phyloP scores from a whole-genome alignment of 2,329 filamentous ascomycete genomes.

The Aspergillus ochraceoroseus region DNA sequence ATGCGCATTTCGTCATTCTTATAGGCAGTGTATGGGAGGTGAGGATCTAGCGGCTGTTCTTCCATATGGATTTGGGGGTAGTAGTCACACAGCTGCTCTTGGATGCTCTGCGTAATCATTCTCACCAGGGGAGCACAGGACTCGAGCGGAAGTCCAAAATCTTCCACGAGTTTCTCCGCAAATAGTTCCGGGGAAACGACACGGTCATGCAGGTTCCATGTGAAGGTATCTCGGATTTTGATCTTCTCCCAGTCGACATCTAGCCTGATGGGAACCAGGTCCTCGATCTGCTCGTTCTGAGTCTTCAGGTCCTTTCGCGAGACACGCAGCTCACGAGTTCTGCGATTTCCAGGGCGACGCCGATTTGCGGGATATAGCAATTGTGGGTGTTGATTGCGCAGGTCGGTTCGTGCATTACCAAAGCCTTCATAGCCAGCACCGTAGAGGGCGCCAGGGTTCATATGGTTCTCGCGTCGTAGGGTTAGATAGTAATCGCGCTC shows the following conservation, averaged over 20 bases:
- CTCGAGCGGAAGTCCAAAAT: constrained; percentile 70
- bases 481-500: constrained; percentile 66
- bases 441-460: constrained; percentile 57
- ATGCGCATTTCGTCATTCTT: constrained; percentile 99
- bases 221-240: constrained; percentile 93
- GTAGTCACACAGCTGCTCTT: constrained; percentile 87
- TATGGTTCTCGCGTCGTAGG: constrained; percentile 55
- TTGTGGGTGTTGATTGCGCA: constrained; percentile 57
- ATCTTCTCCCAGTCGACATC: constrained; percentile 96
- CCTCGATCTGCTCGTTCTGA: constrained; percentile 86
- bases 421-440: constrained; percentile 78
- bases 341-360: constrained; percentile 69
- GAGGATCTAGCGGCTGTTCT: constrained; percentile 83
- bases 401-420: constrained; percentile 79
- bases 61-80: constrained; percentile 87
- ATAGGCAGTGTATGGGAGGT: constrained; percentile 85
- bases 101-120: constrained; percentile 65
- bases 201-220: constrained; percentile 95
- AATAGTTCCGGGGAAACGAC: constrained; percentile 75
- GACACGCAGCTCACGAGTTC: constrained; percentile 67
- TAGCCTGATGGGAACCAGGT: constrained; percentile 82
- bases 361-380: constrained; percentile 77
- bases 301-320: constrained; percentile 72
- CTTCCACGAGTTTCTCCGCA: constrained; percentile 83
- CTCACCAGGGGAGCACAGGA: constrained; percentile 52